Evolutionary conservation across 805 yeast genomes (phyloP), one percentile per base, ranked within the genome.

Genomic region (Wickerhamiella kurtzmanii): DNA sequence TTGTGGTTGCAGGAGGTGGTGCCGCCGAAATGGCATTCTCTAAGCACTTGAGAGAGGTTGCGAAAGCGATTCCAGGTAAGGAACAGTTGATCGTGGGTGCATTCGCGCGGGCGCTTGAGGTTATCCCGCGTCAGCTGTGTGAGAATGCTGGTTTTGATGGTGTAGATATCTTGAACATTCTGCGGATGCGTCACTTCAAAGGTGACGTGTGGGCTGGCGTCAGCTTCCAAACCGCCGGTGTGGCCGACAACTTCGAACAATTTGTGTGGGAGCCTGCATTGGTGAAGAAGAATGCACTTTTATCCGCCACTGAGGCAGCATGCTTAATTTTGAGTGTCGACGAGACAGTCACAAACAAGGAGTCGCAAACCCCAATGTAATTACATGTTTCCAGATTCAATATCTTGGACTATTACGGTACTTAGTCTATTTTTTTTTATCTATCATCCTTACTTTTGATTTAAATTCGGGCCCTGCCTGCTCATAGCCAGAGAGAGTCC

Each of bases 131-230:
- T 64, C 97, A 92, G 63, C 73, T 92, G 53, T 89, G 97, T 70
- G 98, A 92, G 62, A 92, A 92, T 64, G 98, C 96, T n/a, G 99
- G 99, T 3, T 80, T 92, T 55, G 99, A 92, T 63, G 94, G 95
- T 18, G 85, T 94, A n/a, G 97, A 92, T 63, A 69, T 92, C 50
- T 76, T 92, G 57, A 92, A 92, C 65, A 77, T 82, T 60, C 72
- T 92, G 60, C 79, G 99, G 67, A 82, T 92, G 75, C 81, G 85
- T 17, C 99, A 92, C 60, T 92, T 95, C 46, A 83, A 83, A 63
- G 96, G 95, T 52, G 95, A 89, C 59, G 72, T 67, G 41, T 85
- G 95, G 92, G 80, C 72, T 53, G 99, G 99, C 55, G 78, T 92
- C 50, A 96, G 92, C 67, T 92, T 92, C 69, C 82, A 77, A 50